Conservation (phyloP, 495 filamentous ascomycete genomes). For the Tuber borchii region DNA sequence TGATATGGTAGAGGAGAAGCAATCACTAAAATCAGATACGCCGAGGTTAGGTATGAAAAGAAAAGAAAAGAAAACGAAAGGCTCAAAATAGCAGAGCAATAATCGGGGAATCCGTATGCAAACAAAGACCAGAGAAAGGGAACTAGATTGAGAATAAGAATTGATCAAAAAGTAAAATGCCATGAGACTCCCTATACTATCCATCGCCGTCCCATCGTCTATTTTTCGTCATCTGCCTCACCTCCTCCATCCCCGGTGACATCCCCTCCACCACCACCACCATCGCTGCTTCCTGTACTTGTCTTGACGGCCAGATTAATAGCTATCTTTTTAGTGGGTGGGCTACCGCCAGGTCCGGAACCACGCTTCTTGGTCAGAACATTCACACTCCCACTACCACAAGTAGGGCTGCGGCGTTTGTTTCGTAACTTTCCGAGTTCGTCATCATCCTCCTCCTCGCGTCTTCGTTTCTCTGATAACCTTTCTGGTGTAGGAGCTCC, state of each 20-base stretch:
- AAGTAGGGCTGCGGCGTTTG: conserved; percentile 58
- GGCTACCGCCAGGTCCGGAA: conserved; percentile 36
- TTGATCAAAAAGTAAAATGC: conserved; percentile 28
- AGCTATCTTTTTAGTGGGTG: conserved; percentile 50
- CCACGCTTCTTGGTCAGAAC: conserved; percentile 42
- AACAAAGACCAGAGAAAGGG: conserved; percentile 41
- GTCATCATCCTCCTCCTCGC: conserved; percentile 78
- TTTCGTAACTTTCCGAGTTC: conserved; percentile 65
- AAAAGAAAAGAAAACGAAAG: conserved; percentile 35
- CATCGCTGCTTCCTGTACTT: conserved; percentile 23
- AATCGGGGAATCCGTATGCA: conserved; percentile 5
- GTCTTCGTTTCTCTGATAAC: conserved; percentile 81
- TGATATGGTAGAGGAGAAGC: conserved; percentile 6
- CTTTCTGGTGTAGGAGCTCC: conserved; percentile 58
- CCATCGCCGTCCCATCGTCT: conserved; percentile 46
- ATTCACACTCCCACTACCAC: conserved; percentile 11
- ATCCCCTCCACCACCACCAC: conserved; percentile 15
- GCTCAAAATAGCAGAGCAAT: neutral
- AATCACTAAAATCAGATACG: conserved; percentile 41
- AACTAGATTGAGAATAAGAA: conserved; percentile 44
- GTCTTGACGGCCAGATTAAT: conserved; percentile 45
- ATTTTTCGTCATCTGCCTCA: conserved; percentile 32
- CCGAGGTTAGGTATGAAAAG: conserved; percentile 36
- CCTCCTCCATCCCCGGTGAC: conserved; percentile 24
- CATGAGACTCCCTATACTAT: conserved; percentile 41